Evolutionary conservation across 1,139 yeast species (phyloP), one percentile per base, ranked within the genome.

Genomic region (Pichia sp.): DNA sequence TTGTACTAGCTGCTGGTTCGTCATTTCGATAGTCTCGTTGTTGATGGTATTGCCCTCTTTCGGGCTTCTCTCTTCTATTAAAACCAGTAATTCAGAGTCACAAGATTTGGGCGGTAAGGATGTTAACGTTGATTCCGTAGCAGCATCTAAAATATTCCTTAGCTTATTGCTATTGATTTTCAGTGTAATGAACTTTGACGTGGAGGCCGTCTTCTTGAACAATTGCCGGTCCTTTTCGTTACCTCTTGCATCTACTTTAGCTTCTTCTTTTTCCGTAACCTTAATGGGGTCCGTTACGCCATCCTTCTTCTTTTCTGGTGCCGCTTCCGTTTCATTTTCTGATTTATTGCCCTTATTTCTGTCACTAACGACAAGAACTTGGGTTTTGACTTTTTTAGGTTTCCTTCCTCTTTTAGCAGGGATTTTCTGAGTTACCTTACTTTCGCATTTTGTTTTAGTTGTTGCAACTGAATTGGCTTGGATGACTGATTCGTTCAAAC

Each of bases 151-250:
- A 26, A 48, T 6, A 23, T 29, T 38, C 32, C 26, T 40, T 11
- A 40, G 26, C 38, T 48, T 48, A 10, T 32, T 34, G 11, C n/a
- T 13, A 40, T 30, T 23, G 10, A 48, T 31, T 26, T 48, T 48
- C 26, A 48, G n/a, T 4, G 50, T 48, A 6, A 47, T 32, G 23
- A 47, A 47, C 36, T 47, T 47, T 11, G 41, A 34, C 36, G 49
- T 13, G 11, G 15, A 4, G n/a, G 23, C 10, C 16, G 44, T 5
- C 19, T 38, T 26, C 11, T 19, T 36, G 26, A 36, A 2, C 8
- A 16, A 38, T 13, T 13, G 16, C 8, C 41, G 8, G 15, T n/a
- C 31, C 13, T 45, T 45, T 8, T 8, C 48, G 8, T 45, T 30
- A 8, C 26, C 10, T 38, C 15, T 8, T 29, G 15, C 8, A 26